A percentile compares a stretch with the other conserved stretches of the same genome.
Conservation (phyloP, 2,329 filamentous ascomycete genomes). For the Cladorrhinum sp. region DNA sequence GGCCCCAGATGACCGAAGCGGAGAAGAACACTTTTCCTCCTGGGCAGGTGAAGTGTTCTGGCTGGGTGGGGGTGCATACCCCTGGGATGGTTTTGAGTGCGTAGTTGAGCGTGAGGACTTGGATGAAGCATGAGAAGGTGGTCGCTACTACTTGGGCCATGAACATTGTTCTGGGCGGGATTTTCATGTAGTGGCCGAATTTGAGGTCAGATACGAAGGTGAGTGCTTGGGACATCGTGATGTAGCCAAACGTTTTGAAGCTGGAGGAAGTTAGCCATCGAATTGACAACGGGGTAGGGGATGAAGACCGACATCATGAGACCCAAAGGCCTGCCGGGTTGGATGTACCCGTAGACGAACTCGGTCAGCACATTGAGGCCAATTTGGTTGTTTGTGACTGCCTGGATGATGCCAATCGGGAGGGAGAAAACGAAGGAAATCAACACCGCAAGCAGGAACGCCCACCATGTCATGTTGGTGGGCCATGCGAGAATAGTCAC, state of each 20-base stretch:
- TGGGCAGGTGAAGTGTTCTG: constrained; percentile 60
- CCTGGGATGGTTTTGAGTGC: constrained; percentile 58
- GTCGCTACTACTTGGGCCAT: constrained; percentile 63
- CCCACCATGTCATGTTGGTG: constrained; percentile 71
- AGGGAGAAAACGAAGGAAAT: constrained; percentile 63
- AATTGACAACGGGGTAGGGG: constrained; percentile 23
- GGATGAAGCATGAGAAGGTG: constrained; percentile 63
- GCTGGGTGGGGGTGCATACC: constrained; percentile 58
- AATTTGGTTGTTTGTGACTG: constrained; percentile 67
- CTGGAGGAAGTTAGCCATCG: constrained; percentile 36
- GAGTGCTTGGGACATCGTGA: constrained; percentile 63
- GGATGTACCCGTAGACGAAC: constrained; percentile 72
- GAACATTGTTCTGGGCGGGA: constrained; percentile 65
- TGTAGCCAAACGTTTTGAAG: constrained; percentile 62
- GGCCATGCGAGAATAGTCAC: constrained; percentile 57
- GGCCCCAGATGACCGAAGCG: constrained; percentile 66
- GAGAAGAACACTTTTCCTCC: constrained; percentile 63
- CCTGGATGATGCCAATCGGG: constrained; percentile 67
- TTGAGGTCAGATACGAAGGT: constrained; percentile 65
- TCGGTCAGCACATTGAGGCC: constrained; percentile 73
- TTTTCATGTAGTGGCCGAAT: constrained; percentile 72
- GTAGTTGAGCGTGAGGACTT: constrained; percentile 62
- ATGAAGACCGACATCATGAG: constrained; percentile 61
- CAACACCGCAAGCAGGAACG: constrained; percentile 62
- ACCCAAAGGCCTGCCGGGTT: constrained; percentile 66